Evolutionary conservation across 75 land plant species (phyloP).

Genomic region (Picea sitchensis): DNA sequence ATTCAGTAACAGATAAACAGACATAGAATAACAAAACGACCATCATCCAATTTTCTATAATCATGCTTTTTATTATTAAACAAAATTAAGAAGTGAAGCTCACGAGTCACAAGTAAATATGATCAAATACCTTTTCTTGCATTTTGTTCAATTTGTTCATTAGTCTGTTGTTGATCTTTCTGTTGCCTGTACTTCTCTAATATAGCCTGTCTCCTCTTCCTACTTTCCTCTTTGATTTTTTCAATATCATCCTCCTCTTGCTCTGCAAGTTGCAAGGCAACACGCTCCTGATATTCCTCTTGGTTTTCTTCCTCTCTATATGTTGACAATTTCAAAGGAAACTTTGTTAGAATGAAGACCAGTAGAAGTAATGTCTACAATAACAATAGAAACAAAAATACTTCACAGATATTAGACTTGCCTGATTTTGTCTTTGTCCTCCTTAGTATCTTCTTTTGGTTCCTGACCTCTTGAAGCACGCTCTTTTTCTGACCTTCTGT

Average conservation of each 20-base stretch:
- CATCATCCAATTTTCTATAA: not conserved
- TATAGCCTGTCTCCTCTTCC: conserved; percentile 84
- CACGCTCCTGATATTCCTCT: conserved; percentile 64
- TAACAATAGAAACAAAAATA: not conserved
- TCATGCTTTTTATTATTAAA: not conserved
- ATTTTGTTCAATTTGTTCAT: conserved; percentile 1
- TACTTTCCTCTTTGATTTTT: conserved; percentile 86
- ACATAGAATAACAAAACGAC: not conserved
- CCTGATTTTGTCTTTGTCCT: conserved; percentile 23
- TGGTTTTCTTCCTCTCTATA: conserved; percentile 74
- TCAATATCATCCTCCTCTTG: conserved; percentile 95
- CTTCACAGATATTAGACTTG: conserved; percentile 3
- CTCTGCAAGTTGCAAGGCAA: conserved; percentile 55
- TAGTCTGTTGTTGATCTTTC: conserved; percentile 23
- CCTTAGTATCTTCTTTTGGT: not conserved
- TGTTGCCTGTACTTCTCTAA: conserved; percentile 77
- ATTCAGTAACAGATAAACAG: not conserved
- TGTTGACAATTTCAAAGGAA: not conserved
- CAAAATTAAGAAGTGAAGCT: not conserved
- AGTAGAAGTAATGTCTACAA: not conserved
- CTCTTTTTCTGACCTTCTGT: not conserved
- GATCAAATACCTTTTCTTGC: conserved; percentile 12
- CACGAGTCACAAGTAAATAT: not conserved
- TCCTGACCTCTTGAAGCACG: not conserved
- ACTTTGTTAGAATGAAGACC: not conserved